Base-by-base conservation (phyloP, 176 grass and related monocot genomes). In the Metroxylon sagu region DNA sequence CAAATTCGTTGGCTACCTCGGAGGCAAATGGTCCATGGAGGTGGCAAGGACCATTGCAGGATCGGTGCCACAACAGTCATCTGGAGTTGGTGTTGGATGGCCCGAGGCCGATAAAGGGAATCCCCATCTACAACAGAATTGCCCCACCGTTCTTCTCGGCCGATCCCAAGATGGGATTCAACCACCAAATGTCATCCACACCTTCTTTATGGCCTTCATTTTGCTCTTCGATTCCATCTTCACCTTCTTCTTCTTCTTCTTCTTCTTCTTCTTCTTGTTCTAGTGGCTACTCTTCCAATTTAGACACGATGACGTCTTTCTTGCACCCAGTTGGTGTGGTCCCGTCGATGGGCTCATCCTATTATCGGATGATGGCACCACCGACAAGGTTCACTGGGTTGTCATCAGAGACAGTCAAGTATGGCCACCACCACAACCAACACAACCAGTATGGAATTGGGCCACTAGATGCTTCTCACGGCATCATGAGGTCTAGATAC, bases 401-500 rank as follows among this genome's bases (percentile, higher is more conserved):
- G 14, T 60, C 28, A 29, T 39, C 58, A 28, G 58, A 60, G n/a
- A 18, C 58, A 2, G 16, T 35, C 1, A 60, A 29, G n/a, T 62
- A 53, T 26, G 55, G 53, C 48, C 55, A 58, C 15, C 68, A 61
- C 19, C 49, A 68, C 23, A 59, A 70, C 26, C 56, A 69, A 26
- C 70, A 57, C 59, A 69, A 65, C 30, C 55, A 68, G 4, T 39
- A 30, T 12, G 50, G 54, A 30, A 56, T 49, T 21, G 53, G 67
- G 54, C 48, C 54, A 14, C 14, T 50, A 19, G 67, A 57, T 29
- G 67, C 53, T 5, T 26, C 49, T 4, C 69, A 39, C 39, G 29
- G 5, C 49, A 48, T 61, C 57, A 35, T 61, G 16, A 74, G 68
- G 66, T 67, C 67, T 3, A 65, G 79, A 27, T 66, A 65, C 60